Evolutionary conservation across 192 early-diverging fungal genomes (phyloP).

Genomic region (Gaertneriomyces sp.): DNA sequence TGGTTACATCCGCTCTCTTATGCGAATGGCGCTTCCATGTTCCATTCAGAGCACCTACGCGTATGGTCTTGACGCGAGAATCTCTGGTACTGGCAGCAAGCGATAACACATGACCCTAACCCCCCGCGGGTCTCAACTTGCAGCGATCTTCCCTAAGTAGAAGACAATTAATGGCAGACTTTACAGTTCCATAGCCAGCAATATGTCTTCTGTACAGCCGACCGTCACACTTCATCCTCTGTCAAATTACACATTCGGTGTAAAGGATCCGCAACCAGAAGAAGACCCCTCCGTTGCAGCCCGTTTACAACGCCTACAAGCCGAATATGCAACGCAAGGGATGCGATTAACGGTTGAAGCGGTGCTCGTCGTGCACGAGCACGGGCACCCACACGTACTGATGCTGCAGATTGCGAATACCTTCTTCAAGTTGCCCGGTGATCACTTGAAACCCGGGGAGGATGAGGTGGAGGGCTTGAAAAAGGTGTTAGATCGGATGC

Average conservation of each 20-base stretch:
- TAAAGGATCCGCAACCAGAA: conserved; percentile 70
- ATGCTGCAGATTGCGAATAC: conserved; percentile 71
- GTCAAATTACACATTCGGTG: conserved; percentile 64
- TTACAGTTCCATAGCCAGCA: no score
- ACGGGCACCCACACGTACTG: conserved; percentile 75
- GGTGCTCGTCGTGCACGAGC: conserved; percentile 72
- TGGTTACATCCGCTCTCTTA: no score
- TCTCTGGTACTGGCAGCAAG: no score
- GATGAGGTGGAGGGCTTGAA: conserved; percentile 72
- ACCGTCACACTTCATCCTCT: conserved; percentile 31
- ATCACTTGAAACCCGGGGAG: conserved; percentile 66
- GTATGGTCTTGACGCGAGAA: no score
- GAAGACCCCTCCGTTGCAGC: conserved; percentile 58
- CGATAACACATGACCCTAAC: no score
- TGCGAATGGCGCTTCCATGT: no score
- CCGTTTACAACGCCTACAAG: conserved; percentile 55
- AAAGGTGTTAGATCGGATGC: conserved; percentile 52
- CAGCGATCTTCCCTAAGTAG: no score
- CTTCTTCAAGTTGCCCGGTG: conserved; percentile 77
- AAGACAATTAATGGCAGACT: no score
- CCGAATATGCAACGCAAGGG: conserved; percentile 63
- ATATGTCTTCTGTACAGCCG: no score
- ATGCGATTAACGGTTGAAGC: conserved; percentile 69
- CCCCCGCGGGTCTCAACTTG: no score
- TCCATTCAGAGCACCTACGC: no score